Evolutionary conservation across 306 rosid species (phyloP).

Genomic region (Coriaria nepalensis): DNA sequence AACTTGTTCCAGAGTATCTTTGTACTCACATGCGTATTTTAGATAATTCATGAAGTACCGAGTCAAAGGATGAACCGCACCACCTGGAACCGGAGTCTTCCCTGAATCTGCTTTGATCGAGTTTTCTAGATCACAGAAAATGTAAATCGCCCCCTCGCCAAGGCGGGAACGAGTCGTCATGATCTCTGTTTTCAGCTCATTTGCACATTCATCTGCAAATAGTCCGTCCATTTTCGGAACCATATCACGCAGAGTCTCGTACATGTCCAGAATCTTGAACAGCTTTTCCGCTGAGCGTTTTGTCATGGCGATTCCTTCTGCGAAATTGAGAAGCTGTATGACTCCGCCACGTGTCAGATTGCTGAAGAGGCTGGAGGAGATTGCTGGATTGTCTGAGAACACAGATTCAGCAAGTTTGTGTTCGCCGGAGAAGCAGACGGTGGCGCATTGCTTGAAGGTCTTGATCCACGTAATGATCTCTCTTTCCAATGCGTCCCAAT

Average conservation of each 20-base stretch:
- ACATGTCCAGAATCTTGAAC: slow-evolving; percentile 55
- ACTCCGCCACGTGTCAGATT: slow-evolving; percentile 29
- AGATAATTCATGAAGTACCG: slow-evolving; percentile 76
- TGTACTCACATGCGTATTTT: slow-evolving; percentile 71
- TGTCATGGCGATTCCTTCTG: slow-evolving; percentile 40
- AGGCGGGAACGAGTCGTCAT: slow-evolving; percentile 22
- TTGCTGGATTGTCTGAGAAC: slow-evolving; percentile 6
- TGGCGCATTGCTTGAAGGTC: slow-evolving; percentile 22
- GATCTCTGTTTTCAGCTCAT: slow-evolving; percentile 31
- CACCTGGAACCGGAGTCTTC: slow-evolving; percentile 52
- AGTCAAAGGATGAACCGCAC: slow-evolving; percentile 71
- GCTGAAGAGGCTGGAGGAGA: slow-evolving; percentile 23
- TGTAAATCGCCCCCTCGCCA: slow-evolving; percentile 36
- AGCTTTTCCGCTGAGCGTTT: slow-evolving; percentile 48
- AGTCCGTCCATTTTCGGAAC: slow-evolving; percentile 16
- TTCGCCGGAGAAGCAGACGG: slow-evolving; percentile 30
- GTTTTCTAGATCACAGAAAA: slow-evolving; percentile 52
- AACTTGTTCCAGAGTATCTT: slow-evolving; percentile 43
- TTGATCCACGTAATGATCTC: slow-evolving; percentile 42
- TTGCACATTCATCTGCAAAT: slow-evolving; percentile 19
- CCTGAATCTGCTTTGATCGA: slow-evolving; percentile 49
- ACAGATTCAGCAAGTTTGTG: slow-evolving; percentile 21
- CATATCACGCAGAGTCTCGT: slow-evolving; percentile 33
- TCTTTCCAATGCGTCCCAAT: slow-evolving; percentile 35
- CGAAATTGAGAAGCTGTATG: slow-evolving; percentile 43